phyloP scores from a whole-genome alignment of 441 rosid genomes.

The Gossypium davidsonii region DNA sequence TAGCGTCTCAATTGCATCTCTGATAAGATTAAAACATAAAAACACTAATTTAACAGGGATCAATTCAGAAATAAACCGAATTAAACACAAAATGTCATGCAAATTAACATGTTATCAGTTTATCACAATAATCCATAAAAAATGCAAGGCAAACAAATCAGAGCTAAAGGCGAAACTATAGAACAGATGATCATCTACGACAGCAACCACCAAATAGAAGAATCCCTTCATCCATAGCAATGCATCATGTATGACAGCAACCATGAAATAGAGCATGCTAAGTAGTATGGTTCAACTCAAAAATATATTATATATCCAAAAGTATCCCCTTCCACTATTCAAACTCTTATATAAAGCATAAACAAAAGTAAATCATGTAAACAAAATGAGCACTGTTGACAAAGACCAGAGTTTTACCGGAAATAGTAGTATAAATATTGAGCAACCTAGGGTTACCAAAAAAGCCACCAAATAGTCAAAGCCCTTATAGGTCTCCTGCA shows the following conservation, averaged over 20 bases:
- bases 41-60: too few species aligned
- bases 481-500: constrained; percentile 81
- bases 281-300: neutral
- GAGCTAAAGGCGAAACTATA: neutral
- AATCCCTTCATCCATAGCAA: neutral
- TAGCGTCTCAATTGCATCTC: too few species aligned
- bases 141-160: constrained; percentile 9
- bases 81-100: too few species aligned
- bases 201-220: neutral
- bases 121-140: too few species aligned
- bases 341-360: neutral
- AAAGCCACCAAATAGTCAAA: constrained; percentile 72
- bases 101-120: too few species aligned
- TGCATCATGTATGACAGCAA: neutral
- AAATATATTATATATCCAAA: neutral
- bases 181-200: neutral
- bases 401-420: constrained; percentile 43
- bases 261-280: neutral
- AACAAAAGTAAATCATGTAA: neutral
- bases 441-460: constrained; percentile 77
- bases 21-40: too few species aligned
- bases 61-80: too few species aligned
- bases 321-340: neutral
- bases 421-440: constrained; percentile 70
- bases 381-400: neutral